Evolutionary conservation across 768 basidiomycete genomes (phyloP).

Genomic region (Leccinum truebloodii): DNA sequence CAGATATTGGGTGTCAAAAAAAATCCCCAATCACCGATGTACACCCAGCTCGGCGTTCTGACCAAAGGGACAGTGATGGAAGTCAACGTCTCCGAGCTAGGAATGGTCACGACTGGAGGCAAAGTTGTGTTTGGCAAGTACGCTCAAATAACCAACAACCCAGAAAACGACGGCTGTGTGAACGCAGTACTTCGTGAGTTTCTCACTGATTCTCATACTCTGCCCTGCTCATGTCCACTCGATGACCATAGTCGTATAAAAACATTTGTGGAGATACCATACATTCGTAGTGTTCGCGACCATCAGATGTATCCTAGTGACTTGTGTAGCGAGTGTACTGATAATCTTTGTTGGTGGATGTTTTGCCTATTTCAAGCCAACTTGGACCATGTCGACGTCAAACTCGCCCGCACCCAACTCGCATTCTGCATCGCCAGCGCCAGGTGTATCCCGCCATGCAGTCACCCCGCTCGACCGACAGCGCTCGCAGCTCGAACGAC

Average conservation of each 20-base stretch:
- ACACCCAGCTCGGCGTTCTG: slow-evolving; percentile 93
- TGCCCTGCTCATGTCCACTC: slow-evolving; percentile 7
- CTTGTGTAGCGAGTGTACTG: slow-evolving; percentile 8
- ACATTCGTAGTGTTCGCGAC: not conserved
- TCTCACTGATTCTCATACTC: not conserved
- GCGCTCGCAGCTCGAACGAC: slow-evolving; percentile 73
- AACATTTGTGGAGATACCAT: not conserved
- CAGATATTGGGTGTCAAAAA: slow-evolving; percentile 99
- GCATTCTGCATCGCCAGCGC: slow-evolving; percentile 34
- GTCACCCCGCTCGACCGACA: slow-evolving; percentile 53
- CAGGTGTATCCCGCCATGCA: slow-evolving; percentile 43
- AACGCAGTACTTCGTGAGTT: slow-evolving; percentile 88
- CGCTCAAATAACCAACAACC: slow-evolving; percentile 92
- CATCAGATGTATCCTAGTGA: slow-evolving; percentile 17
- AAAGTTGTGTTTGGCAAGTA: slow-evolving; percentile 95
- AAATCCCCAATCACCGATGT: slow-evolving; percentile 99
- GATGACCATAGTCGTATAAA: slow-evolving; percentile 28
- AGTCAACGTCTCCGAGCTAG: slow-evolving; percentile 98
- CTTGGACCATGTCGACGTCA: slow-evolving; percentile 30
- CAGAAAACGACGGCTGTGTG: slow-evolving; percentile 95
- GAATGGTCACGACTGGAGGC: slow-evolving; percentile 96
- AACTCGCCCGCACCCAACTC: slow-evolving; percentile 32
- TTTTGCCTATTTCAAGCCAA: slow-evolving; percentile 15
- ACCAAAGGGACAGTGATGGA: slow-evolving; percentile 99
- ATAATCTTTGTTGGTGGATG: slow-evolving; percentile 20